Base-by-base conservation (phyloP, 2,329 filamentous ascomycete species). In the Colletotrichum tamarilloi region DNA sequence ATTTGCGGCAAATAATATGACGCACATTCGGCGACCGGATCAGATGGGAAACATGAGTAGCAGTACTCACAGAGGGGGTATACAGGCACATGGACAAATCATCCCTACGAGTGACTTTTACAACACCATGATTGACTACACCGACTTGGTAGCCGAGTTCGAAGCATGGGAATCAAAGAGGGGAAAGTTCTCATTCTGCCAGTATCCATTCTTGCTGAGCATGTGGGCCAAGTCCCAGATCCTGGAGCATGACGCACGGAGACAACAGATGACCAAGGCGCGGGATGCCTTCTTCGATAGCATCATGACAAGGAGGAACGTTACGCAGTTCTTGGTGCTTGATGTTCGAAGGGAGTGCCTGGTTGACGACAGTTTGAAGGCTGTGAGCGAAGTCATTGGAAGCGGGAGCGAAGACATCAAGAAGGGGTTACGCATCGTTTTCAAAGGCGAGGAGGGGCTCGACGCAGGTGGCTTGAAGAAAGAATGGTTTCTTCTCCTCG, bases 151-250 rank as follows among this genome's bases (percentile, higher is more conserved):
- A 59, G 90, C 90, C 0, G 95, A 98, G 80, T 98, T 97, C 78
- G 94, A 97, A 78, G 88, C 91, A 11, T 98, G 95, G 95, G 95
- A 97, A 80, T 88, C 90, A 5, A 92, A 89, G 75, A 88, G 89
- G 64, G 88, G 88, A 24, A 94, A 91, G 76, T 98, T 98, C 79
- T 90, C 94, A 0, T 97, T 98, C 79, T 98, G 95, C 80, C 94
- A 97, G 80, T 97, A 97, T 78, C 95, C 95, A 0, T 97, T 98
- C 78, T 92, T 98, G 76, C 87, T 98, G 53, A 97, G 95, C 74
- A 95, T 98, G 76, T 95, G 94, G 86, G 93, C 95, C 32, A 98
- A 98, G 82, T 97, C 97, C 72, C 93, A 93, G 76, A 96, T 98
- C 59, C 86, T 98, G 77, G 95, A 98, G 79, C 90, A 97, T 78